Base-by-base conservation (phyloP, 164 flowering plant genomes). In the Vitis rupestris region DNA sequence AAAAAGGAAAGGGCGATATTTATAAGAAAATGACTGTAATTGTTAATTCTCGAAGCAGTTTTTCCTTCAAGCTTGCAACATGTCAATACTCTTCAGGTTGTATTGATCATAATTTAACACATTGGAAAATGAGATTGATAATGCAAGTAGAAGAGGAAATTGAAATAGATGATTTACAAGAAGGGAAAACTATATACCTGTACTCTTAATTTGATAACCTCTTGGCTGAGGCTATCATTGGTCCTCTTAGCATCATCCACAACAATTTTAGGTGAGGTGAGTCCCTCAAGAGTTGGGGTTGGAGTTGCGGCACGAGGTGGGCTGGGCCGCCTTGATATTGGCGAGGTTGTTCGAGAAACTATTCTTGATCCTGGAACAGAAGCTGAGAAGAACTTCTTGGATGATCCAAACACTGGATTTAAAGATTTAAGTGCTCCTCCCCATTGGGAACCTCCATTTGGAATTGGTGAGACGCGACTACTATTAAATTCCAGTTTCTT, bases 221-320 rank as follows among this genome's bases (percentile, higher is more conserved):
- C 99, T 82, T 91, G 88, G 76, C 88, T 83, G 37, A 90, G 86
- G 78, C 79, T 75, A 72, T 90, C 93, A 71, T 89, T 90, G 70
- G 92, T 80, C 75, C 72, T 83, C 76, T 90, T 93, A 51, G 87
- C 79, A 76, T 90, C 94, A 79, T 88, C 90, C 31, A 90, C 78
- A 61, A 82, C 82, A 50, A 91, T 70, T 76, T 83, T 93, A 61
- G 99, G 97, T 50, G 97, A 82, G 47, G 92, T 77, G 30, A 95
- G 90, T 66, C 99, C 98, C 53, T 79, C 89, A 63, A 95, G 79
- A 63, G 96, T 93, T 70, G 98, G 99, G 29, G 97, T 93, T 56
- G 99, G 99, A 50, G 99, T 95, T 30, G 98, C 90, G 31, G 99
- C 88, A 63, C 99, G 99, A 73, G 98, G 97, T 70, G 98, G 98